Evolutionary conservation across 192 early-diverging fungal genomes (phyloP).

Genomic region (Podila epicladia): DNA sequence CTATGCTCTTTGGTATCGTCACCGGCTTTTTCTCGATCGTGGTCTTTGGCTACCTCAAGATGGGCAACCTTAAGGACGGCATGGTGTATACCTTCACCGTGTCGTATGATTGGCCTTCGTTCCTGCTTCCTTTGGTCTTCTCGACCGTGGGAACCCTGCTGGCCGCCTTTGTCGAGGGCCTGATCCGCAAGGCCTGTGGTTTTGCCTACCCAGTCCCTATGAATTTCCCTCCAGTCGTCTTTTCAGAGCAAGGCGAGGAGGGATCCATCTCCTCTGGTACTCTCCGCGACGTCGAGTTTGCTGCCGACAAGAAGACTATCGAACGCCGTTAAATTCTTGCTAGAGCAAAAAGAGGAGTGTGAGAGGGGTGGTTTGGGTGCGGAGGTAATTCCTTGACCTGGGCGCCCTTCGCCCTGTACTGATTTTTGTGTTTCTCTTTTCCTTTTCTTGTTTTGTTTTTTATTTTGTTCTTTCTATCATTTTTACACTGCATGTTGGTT

Average conservation of each 20-base stretch:
- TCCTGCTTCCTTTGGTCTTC: conserved; percentile 21
- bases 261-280: conserved; percentile 7
- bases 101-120: conserved; percentile 47
- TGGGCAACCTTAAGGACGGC: conserved; percentile 15
- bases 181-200: conserved; percentile 15
- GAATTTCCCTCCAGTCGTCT: conserved; percentile 15
- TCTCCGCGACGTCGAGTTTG: conserved; percentile 17
- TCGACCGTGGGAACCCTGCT: conserved; percentile 25
- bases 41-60: conserved; percentile 42
- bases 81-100: conserved; percentile 27
- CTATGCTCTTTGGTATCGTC: conserved; percentile 23
- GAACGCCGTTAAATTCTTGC: background rate
- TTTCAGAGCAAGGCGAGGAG: conserved; percentile 10
- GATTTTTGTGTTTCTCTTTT: background rate
- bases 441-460: background rate
- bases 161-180: conserved; percentile 6
- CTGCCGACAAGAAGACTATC: background rate
- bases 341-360: background rate
- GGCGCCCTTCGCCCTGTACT: background rate
- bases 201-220: conserved; percentile 26
- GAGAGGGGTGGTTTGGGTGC: background rate
- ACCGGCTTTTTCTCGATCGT: conserved; percentile 44
- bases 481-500: no score
- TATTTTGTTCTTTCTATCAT: background rate
- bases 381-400: background rate